Conservation (phyloP, 306 rosid genomes). For the Vachellia pachyceras region DNA sequence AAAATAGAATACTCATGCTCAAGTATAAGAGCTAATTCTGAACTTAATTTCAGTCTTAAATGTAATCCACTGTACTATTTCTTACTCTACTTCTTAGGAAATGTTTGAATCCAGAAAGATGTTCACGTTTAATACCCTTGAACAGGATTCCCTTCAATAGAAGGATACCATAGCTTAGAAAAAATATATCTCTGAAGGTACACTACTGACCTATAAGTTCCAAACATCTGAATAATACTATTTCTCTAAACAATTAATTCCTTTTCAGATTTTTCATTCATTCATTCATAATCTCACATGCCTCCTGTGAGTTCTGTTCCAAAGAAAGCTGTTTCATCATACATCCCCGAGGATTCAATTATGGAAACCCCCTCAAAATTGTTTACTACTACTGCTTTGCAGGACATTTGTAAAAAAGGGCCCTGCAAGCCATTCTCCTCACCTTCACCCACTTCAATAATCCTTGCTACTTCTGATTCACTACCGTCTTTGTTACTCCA, state of each 20-base stretch:
- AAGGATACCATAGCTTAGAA: no score
- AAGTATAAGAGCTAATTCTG: no score
- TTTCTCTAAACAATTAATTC: slow-evolving; percentile 37
- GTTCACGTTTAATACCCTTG: no score
- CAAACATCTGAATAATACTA: slow-evolving; percentile 26
- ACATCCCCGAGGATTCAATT: slow-evolving; percentile 58
- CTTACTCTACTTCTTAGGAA: no score
- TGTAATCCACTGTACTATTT: no score
- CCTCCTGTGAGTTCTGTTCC: slow-evolving; percentile 49
- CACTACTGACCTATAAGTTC: neutral
- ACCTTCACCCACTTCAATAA: slow-evolving; percentile 43
- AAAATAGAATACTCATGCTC: no score
- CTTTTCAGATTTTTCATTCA: slow-evolving; percentile 41
- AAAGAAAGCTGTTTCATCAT: slow-evolving; percentile 59
- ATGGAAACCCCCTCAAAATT: slow-evolving; percentile 51
- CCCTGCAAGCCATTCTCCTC: slow-evolving; percentile 60
- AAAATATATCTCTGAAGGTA: neutral
- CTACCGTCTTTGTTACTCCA: slow-evolving; percentile 40
- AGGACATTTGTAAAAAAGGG: slow-evolving; percentile 63
- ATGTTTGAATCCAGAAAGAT: no score
- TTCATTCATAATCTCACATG: slow-evolving; percentile 45
- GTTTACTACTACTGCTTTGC: slow-evolving; percentile 55
- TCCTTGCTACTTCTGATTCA: slow-evolving; percentile 40
- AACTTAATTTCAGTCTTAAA: no score
- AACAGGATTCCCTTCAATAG: no score